phyloP scores from a whole-genome alignment of 306 rosid genomes.

The Rubus parviflorus region DNA sequence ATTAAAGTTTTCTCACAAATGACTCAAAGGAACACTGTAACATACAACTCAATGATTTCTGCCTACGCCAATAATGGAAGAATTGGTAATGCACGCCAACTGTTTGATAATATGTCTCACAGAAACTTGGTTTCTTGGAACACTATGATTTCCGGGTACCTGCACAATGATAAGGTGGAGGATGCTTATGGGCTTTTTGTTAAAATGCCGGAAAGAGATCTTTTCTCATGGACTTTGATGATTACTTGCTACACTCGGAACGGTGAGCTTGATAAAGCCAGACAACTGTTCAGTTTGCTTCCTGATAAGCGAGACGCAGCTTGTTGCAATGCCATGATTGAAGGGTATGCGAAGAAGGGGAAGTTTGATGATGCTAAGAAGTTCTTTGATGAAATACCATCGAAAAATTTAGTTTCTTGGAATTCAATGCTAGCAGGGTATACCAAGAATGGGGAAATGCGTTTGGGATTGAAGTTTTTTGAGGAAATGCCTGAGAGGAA shows the following conservation, averaged over 20 bases:
- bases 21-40: conserved; percentile 58
- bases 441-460: conserved; percentile 68
- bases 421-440: conserved; percentile 75
- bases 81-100: conserved; percentile 51
- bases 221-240: conserved; percentile 76
- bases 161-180: conserved; percentile 52
- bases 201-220: conserved; percentile 59
- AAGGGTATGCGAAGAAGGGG: conserved; percentile 75
- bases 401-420: conserved; percentile 69
- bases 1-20: conserved; percentile 47
- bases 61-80: conserved; percentile 65
- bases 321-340: conserved; percentile 77
- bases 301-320: conserved; percentile 65
- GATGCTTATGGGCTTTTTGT: conserved; percentile 59
- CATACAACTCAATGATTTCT: conserved; percentile 80
- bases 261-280: conserved; percentile 70
- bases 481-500: conserved; percentile 61
- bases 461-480: conserved; percentile 50
- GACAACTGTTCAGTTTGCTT: conserved; percentile 54
- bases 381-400: conserved; percentile 65
- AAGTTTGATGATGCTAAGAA: conserved; percentile 52
- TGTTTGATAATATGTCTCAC: conserved; percentile 62
- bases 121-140: conserved; percentile 81
- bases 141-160: conserved; percentile 71
- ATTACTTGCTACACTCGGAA: conserved; percentile 64